A percentile compares a stretch with the other conserved stretches of the same genome.
Conservation (phyloP, 176 grass and related monocot genomes). For the Cenchrus fungigraminus region DNA sequence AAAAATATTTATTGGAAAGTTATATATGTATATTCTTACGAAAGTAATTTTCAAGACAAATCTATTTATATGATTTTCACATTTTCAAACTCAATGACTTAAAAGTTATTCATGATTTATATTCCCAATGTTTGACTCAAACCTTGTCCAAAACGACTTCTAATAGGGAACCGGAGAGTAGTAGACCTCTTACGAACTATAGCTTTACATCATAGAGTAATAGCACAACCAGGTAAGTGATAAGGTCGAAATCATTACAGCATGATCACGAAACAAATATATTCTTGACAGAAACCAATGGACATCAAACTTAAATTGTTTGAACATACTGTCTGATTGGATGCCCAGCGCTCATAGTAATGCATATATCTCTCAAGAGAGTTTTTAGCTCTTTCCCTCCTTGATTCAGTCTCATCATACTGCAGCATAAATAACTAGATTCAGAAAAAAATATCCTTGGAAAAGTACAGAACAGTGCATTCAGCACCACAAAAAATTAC, state of each 20-base stretch:
- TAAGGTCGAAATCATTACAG: neutral
- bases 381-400: conserved; percentile 94
- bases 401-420: conserved; percentile 90
- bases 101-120: no score
- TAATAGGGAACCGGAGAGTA: no score
- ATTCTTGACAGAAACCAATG: conserved; percentile 39
- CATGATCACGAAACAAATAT: conserved; percentile 12
- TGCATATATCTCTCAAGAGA: conserved; percentile 98
- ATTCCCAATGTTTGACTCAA: no score
- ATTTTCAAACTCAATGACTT: no score
- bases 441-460: neutral
- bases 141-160: no score
- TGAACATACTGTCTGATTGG: conserved; percentile 84
- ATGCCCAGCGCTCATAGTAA: conserved; percentile 98
- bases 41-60: no score
- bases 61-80: no score
- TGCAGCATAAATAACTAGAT: conserved; percentile 39
- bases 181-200: neutral
- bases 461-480: conserved; percentile 20
- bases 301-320: conserved; percentile 6
- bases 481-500: neutral
- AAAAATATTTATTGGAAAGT: no score
- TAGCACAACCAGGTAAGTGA: neutral
- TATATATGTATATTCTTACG: no score
- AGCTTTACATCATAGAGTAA: neutral